These are phyloP conservation scores for Tricholomella constricta DNA, from an alignment of 768 basidiomycete genomes.

Conservation along the genomic window DNA sequence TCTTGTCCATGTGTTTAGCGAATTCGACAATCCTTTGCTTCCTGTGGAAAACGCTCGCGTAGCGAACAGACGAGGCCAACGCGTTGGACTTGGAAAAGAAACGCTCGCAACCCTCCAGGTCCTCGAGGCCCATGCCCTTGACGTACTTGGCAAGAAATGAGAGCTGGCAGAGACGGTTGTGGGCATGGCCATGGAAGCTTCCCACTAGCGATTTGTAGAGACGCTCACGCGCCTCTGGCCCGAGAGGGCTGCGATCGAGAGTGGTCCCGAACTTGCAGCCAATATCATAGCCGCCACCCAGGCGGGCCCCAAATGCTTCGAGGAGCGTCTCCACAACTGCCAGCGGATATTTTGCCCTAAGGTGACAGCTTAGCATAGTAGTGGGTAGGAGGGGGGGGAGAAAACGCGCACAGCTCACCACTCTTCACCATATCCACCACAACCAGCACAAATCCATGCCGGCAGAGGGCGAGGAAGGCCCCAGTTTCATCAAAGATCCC, in stretches of 20 bases:
- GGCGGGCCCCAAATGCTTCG: conserved; percentile 11
- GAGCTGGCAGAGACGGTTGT: conserved; percentile 28
- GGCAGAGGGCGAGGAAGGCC: no score
- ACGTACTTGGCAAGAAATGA: conserved; percentile 21
- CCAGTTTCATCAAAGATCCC: conserved; percentile 30
- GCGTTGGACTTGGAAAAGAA: conserved; percentile 29
- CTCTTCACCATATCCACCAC: no score
- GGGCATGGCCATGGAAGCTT: conserved; percentile 28
- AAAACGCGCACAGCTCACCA: conserved; percentile 25
- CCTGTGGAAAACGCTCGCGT: conserved; percentile 21
- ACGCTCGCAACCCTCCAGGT: conserved; percentile 30
- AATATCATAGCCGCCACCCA: conserved; percentile 29
- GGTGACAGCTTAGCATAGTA: neutral
- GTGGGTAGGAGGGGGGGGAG: neutral
- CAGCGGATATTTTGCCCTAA: conserved; percentile 30
- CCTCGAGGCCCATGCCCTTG: no score
- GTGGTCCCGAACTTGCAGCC: conserved; percentile 29
- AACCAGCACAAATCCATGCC: no score
- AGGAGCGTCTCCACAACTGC: conserved; percentile 19
- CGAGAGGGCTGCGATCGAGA: conserved; percentile 20
- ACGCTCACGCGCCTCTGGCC: conserved; percentile 4
- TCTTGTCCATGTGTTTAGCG: conserved; percentile 1
- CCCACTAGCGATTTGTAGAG: conserved; percentile 15
- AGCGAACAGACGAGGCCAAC: conserved; percentile 22
- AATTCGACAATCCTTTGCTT: no score